These are phyloP conservation scores for Noccaea bulbosa DNA, from an alignment of 345 rosid genomes.

Conservation along the genomic window DNA sequence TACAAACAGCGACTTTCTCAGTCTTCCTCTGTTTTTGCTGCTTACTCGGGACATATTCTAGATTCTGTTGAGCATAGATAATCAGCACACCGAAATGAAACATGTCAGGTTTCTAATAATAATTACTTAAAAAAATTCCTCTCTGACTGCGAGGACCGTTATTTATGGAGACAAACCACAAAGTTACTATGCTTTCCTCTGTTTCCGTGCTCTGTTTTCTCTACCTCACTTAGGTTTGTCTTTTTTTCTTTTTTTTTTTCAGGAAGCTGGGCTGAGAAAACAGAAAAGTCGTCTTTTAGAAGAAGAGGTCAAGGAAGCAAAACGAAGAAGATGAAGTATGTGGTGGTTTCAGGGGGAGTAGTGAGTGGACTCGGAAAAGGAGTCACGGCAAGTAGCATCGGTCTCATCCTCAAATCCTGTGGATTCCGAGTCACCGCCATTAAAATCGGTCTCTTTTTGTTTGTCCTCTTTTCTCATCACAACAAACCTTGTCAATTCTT, in stretches of 20 bases:
- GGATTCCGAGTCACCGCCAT: conserved; percentile 48
- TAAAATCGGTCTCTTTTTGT: conserved; percentile 36
- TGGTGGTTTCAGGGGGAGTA: conserved; percentile 65
- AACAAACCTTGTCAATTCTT: conserved; percentile 13
- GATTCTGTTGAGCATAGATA: conserved; percentile 7
- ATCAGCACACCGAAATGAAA: background rate
- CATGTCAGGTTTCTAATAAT: background rate
- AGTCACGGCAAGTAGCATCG: conserved; percentile 67
- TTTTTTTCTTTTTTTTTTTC: conserved; percentile 3
- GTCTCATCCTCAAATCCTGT: conserved; percentile 51
- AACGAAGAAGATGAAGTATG: conserved; percentile 54
- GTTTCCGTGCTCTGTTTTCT: conserved; percentile 29
- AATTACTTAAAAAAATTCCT: background rate
- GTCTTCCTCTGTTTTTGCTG: conserved; percentile 14
- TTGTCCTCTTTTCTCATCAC: conserved; percentile 1
- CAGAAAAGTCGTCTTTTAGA: background rate
- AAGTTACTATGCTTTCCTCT: conserved; percentile 20
- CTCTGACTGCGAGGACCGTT: background rate
- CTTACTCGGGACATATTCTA: conserved; percentile 11
- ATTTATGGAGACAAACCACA: background rate
- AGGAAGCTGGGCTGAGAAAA: conserved; percentile 18
- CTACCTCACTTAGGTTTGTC: background rate
- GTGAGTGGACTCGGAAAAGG: conserved; percentile 73
- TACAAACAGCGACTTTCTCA: background rate
- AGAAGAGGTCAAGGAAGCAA: conserved; percentile 6